Evolutionary conservation across 2,329 filamentous ascomycete species (phyloP).

Genomic region (Xylaria arbuscula): DNA sequence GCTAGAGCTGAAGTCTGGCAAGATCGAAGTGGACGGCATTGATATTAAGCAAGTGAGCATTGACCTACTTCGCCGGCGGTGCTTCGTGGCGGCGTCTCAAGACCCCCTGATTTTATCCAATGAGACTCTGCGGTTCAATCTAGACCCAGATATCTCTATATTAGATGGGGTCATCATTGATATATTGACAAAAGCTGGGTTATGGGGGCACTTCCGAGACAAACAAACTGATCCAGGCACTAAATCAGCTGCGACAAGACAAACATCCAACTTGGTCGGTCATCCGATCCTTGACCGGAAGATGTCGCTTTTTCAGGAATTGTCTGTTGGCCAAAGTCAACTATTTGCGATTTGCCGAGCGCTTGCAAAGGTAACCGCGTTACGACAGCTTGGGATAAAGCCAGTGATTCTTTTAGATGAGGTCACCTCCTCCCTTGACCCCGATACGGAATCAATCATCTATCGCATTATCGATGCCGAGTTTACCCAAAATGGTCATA

Average conservation of each 20-base stretch:
- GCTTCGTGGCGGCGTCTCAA: slow-evolving; percentile 51
- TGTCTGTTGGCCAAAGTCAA: slow-evolving; percentile 52
- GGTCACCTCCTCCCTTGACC: slow-evolving; percentile 50
- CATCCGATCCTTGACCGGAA: slow-evolving; percentile 44
- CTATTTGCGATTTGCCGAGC: slow-evolving; percentile 51
- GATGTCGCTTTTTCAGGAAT: slow-evolving; percentile 43
- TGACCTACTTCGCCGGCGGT: slow-evolving; percentile 43
- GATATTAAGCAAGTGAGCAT: slow-evolving; percentile 43
- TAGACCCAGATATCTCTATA: slow-evolving; percentile 42
- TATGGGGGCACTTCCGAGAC: slow-evolving; percentile 12
- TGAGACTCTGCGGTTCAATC: slow-evolving; percentile 49
- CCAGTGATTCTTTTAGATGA: slow-evolving; percentile 52
- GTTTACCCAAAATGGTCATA: slow-evolving; percentile 44
- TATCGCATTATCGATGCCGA: slow-evolving; percentile 50
- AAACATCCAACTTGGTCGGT: neutral
- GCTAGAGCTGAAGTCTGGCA: slow-evolving; percentile 45
- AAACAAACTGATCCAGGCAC: neutral
- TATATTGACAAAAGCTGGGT: slow-evolving; percentile 10
- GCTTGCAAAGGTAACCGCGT: slow-evolving; percentile 41
- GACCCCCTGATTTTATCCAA: slow-evolving; percentile 45
- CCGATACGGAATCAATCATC: slow-evolving; percentile 49
- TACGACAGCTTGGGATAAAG: slow-evolving; percentile 35
- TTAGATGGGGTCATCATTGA: slow-evolving; percentile 40
- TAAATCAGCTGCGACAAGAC: neutral
- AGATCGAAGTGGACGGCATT: slow-evolving; percentile 48